Evolutionary conservation across 352 stramenopile species (phyloP).

Genomic region (Paralagenidium karlingii): DNA sequence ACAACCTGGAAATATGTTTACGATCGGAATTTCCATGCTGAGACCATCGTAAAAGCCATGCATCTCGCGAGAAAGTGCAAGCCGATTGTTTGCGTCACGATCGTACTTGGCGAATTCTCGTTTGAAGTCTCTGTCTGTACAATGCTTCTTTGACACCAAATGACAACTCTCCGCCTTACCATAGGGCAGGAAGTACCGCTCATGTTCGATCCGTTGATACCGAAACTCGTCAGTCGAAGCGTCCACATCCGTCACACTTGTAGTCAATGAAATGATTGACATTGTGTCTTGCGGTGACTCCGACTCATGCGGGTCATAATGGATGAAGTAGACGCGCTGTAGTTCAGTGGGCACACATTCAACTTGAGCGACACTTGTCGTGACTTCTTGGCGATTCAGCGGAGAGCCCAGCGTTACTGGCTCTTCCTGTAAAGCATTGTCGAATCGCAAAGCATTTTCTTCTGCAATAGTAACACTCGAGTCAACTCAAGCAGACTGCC

Average conservation of each 20-base stretch:
- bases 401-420: not conserved
- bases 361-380: constrained; percentile 2
- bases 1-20: constrained; percentile 3
- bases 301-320: constrained; percentile 3
- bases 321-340: constrained; percentile 1
- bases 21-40: constrained; percentile 1
- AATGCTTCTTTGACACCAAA: constrained; percentile 6
- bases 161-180: constrained; percentile 6
- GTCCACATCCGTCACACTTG: constrained; percentile 5
- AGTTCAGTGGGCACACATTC: not conserved
- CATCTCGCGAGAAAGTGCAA: not conserved
- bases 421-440: constrained; percentile 5
- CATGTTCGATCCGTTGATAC: constrained; percentile 9
- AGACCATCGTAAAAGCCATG: constrained; percentile 3
- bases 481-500: not conserved
- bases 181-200: constrained; percentile 4
- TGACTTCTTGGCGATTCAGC: constrained; percentile 3
- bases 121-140: constrained; percentile 1
- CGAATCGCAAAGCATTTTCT: constrained; percentile 5
- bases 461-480: constrained; percentile 3
- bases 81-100: constrained; percentile 4
- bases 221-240: constrained; percentile 5
- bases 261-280: constrained; percentile 3
- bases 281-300: constrained; percentile 5
- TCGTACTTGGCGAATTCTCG: constrained; percentile 4